Evolutionary conservation across 257 asterid genomes (phyloP).

Genomic region (Phtheirospermum japonicum): DNA sequence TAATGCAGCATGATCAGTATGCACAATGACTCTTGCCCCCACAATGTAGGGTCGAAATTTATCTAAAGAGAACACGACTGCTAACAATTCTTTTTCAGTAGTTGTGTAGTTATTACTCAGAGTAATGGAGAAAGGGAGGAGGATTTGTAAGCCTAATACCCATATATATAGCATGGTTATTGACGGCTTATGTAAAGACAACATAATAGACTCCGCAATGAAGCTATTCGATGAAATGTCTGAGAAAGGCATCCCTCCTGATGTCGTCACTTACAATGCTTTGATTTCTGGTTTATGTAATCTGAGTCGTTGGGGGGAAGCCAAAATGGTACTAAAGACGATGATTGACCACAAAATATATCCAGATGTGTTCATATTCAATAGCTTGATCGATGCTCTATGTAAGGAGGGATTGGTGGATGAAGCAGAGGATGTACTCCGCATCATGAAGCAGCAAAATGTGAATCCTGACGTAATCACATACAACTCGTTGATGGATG

Average conservation of each 20-base stretch:
- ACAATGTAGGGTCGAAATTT: no score
- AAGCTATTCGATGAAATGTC: slow-evolving; percentile 27
- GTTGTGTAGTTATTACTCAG: no score
- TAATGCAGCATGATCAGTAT: no score
- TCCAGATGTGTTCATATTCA: neutral
- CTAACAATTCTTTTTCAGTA: no score
- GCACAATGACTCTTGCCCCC: no score
- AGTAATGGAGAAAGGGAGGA: slow-evolving; percentile 8
- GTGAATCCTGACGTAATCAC: neutral
- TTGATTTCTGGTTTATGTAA: neutral
- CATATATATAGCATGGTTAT: slow-evolving; percentile 25
- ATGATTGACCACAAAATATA: neutral
- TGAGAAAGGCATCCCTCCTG: slow-evolving; percentile 9
- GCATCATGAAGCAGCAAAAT: slow-evolving; percentile 3
- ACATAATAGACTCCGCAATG: slow-evolving; percentile 29
- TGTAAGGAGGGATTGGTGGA: no score
- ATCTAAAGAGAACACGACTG: no score
- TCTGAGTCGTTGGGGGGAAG: neutral
- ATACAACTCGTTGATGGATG: slow-evolving; percentile 16
- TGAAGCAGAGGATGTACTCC: neutral
- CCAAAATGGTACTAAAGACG: neutral
- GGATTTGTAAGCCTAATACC: slow-evolving; percentile 20
- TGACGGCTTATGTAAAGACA: slow-evolving; percentile 28
- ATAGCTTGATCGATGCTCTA: slow-evolving; percentile 11
- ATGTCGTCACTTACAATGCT: neutral